Percentiles rank a stretch among this genome's conserved stretches.
These are phyloP conservation scores for Xylona heveae DNA, from an alignment of 495 filamentous ascomycete genomes.

Conservation along the genomic window DNA sequence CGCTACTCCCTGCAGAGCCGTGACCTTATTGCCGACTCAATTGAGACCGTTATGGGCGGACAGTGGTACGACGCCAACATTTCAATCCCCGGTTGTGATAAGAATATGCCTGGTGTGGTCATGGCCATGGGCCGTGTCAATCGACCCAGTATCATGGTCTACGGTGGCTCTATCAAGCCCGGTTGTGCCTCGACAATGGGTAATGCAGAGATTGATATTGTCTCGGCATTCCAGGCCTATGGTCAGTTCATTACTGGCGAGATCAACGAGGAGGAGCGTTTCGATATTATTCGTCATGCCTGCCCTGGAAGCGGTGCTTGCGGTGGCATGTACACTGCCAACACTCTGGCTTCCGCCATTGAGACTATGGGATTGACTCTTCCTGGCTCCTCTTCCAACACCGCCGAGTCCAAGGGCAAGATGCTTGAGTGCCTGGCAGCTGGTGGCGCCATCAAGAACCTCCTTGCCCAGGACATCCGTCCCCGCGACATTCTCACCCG, in stretches of 20 bases:
- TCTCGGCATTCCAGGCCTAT: conserved; percentile 96
- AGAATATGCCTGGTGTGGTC: conserved; percentile 98
- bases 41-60: conserved; percentile 96
- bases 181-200: conserved; percentile 53
- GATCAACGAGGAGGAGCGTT: conserved; percentile 75
- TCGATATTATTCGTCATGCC: conserved; percentile 86
- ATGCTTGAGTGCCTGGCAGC: conserved; percentile 65
- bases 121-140: conserved; percentile 97
- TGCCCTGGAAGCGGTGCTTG: conserved; percentile 88
- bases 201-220: conserved; percentile 73
- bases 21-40: conserved; percentile 91
- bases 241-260: conserved; percentile 84
- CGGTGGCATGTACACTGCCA: conserved; percentile 98
- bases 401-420: conserved; percentile 74
- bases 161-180: conserved; percentile 85
- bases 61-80: conserved; percentile 99
- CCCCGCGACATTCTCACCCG: conserved; percentile 81
- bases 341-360: conserved; percentile 96
- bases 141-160: conserved; percentile 87
- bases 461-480: conserved; percentile 72
- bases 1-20: conserved; percentile 83
- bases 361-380: conserved; percentile 92
- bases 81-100: conserved; percentile 96
- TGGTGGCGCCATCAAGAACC: conserved; percentile 67
- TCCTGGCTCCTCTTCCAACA: conserved; percentile 80